Evolutionary conservation across 768 basidiomycete species (phyloP).

Genomic region (Cystoderma amianthinum): DNA sequence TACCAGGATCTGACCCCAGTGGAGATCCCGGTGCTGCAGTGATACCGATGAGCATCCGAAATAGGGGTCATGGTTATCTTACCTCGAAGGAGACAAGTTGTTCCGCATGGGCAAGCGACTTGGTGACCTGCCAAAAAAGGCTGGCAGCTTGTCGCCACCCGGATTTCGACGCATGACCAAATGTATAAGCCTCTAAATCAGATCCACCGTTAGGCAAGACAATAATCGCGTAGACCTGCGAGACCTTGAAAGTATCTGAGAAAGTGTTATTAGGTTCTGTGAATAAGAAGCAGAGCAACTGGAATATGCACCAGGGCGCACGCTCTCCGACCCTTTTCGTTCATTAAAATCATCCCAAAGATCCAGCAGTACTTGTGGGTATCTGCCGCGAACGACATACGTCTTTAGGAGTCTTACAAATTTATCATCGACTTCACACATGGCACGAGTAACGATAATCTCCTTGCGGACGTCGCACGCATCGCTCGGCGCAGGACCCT

Average conservation of each 20-base stretch:
- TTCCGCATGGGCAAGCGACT: slow-evolving; percentile 76
- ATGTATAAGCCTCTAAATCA: slow-evolving; percentile 83
- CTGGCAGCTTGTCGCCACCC: slow-evolving; percentile 87
- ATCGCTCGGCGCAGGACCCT: slow-evolving; percentile 66
- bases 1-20: slow-evolving; percentile 94
- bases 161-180: slow-evolving; percentile 43
- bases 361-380: slow-evolving; percentile 71
- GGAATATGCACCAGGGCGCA: slow-evolving; percentile 62
- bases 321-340: slow-evolving; percentile 72
- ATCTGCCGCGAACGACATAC: slow-evolving; percentile 81
- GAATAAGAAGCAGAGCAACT: slow-evolving; percentile 4
- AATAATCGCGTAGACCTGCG: slow-evolving; percentile 85
- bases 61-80: slow-evolving; percentile 11
- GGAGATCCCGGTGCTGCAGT: slow-evolving; percentile 91
- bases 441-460: slow-evolving; percentile 65
- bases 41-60: not conserved
- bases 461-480: slow-evolving; percentile 76
- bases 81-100: slow-evolving; percentile 84
- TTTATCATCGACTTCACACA: slow-evolving; percentile 70
- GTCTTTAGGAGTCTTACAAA: slow-evolving; percentile 80
- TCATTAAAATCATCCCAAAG: slow-evolving; percentile 85
- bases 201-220: slow-evolving; percentile 86
- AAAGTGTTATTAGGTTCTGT: not conserved
- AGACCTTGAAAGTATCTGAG: slow-evolving; percentile 65
- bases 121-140: slow-evolving; percentile 87